Percentiles rank a stretch among this genome's conserved stretches.
phyloP scores from a whole-genome alignment of 1,284 basidiomycete genomes.

The Cryptococcus sp. region DNA sequence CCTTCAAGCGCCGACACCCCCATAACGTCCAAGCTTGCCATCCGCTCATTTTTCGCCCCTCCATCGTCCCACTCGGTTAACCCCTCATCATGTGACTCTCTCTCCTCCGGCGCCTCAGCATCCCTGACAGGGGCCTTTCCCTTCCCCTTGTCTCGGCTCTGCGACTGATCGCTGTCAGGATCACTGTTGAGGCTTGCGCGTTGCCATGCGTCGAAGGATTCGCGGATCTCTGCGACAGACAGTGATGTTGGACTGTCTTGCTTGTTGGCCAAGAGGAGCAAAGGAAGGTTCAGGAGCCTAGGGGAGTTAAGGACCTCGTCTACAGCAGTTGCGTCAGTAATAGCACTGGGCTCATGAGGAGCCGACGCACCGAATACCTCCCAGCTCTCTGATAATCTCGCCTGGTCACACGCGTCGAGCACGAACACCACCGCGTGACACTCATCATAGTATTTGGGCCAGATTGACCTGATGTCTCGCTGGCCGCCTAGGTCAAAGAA shows the following conservation, averaged over 20 bases:
- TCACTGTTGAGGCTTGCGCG: slow-evolving; percentile 24
- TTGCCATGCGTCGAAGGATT: slow-evolving; percentile 81
- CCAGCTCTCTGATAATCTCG: slow-evolving; percentile 84
- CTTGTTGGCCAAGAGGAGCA: slow-evolving; percentile 87
- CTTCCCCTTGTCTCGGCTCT: slow-evolving; percentile 14
- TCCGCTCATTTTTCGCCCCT: slow-evolving; percentile 53
- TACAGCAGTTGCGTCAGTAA: slow-evolving; percentile 40
- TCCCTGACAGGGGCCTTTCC: slow-evolving; percentile 10
- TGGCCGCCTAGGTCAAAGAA: slow-evolving; percentile 95
- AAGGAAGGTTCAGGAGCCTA: slow-evolving; percentile 78
- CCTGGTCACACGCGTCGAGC: slow-evolving; percentile 81
- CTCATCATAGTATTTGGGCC: slow-evolving; percentile 89
- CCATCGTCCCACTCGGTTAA: slow-evolving; percentile 51
- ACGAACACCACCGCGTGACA: slow-evolving; percentile 92
- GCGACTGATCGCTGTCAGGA: slow-evolving; percentile 6
- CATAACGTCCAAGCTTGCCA: slow-evolving; percentile 86
- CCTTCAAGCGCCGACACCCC: slow-evolving; percentile 84
- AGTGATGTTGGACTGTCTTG: slow-evolving; percentile 75
- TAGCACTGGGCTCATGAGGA: not conserved
- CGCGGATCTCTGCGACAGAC: slow-evolving; percentile 80
- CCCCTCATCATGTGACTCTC: not conserved
- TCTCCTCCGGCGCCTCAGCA: not conserved
- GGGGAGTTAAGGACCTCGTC: slow-evolving; percentile 79
- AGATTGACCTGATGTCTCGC: slow-evolving; percentile 83
- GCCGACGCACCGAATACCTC: slow-evolving; percentile 77